Evolutionary conservation across 164 flowering plant genomes (phyloP).

Genomic region (Paratinospora sagittata): DNA sequence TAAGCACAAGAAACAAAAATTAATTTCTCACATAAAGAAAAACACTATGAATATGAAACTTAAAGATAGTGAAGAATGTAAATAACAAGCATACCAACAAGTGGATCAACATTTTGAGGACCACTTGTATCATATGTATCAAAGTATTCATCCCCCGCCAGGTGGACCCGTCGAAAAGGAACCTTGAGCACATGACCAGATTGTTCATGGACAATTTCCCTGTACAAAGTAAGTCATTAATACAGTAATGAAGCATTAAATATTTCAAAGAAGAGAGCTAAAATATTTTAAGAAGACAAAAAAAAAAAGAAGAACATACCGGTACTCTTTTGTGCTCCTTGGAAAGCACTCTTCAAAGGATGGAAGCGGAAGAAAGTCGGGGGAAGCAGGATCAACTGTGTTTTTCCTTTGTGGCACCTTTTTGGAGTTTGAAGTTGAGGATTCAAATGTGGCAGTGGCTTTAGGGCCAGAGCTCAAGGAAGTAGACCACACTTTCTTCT

Average conservation of each 20-base stretch:
- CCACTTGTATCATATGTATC: slow-evolving; percentile 98
- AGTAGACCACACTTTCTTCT: slow-evolving; percentile 27
- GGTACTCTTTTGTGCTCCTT: slow-evolving; percentile 79
- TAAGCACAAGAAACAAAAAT: background rate
- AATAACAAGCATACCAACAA: slow-evolving; percentile 43
- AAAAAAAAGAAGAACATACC: slow-evolving; percentile 22
- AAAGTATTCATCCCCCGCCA: slow-evolving; percentile 75
- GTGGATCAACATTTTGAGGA: slow-evolving; percentile 80
- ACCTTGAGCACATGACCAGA: slow-evolving; percentile 82
- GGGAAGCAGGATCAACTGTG: slow-evolving; percentile 80
- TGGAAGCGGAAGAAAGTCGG: slow-evolving; percentile 84
- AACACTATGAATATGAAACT: background rate
- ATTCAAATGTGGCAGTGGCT: slow-evolving; percentile 83
- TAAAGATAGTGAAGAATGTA: background rate
- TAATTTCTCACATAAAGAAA: background rate
- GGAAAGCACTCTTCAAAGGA: slow-evolving; percentile 93
- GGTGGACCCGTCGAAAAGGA: slow-evolving; percentile 87
- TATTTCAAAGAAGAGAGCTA: background rate
- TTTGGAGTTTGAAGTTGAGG: slow-evolving; percentile 39
- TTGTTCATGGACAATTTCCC: slow-evolving; percentile 87
- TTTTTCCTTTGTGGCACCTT: slow-evolving; percentile 57
- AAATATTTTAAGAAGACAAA: background rate
- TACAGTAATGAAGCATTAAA: background rate
- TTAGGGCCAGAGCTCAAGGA: slow-evolving; percentile 27
- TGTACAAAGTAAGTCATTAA: slow-evolving; percentile 24